Base-by-base conservation (phyloP, 345 rosid genomes). In the Eucalyptus marginata region DNA sequence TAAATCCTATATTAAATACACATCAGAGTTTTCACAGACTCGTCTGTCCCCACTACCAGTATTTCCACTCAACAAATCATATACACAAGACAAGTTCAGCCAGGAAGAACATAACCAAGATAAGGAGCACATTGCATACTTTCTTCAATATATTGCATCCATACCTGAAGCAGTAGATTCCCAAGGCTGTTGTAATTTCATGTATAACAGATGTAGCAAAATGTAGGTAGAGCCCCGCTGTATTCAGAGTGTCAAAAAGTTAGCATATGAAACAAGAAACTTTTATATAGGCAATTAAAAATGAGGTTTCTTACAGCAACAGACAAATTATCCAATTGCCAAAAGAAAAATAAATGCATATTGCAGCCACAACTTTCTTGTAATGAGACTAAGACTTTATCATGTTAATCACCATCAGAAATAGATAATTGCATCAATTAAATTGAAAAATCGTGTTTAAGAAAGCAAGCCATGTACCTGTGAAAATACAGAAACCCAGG, bases 81-180 rank as follows among this genome's bases (percentile, higher is more conserved):
- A 36, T 17, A 33, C 20, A 33, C 2, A 2, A 64, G 36, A 64
- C 20, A 1, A 64, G 46, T 10, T 71, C 46, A 10, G 44, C 27
- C 7, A 3, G 46, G 62, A 68, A 84, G 43, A 36, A 43, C 18
- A 88, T 49, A 81, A 88, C n/a, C 43, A 58, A 58, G 54, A 22
- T 24, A 83, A 16, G 56, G 22, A 40, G 50, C 47, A 24, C 46
- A 36, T 76, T 83, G 87, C 49, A 59, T 22, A 86, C 22, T 22
- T 43, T 33, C 49, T 8, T 47, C 24, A 83, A 10, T 44, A 16
- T 51, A 46, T 15, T 46, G 47, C 5, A 87, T 46, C 29, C 89
- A 85, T 91, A 98, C 99, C 99, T 98, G 99, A 98, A 98, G 96
- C 99, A 98, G 93, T 89, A 88, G 87, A 98, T 98, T 88, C 99